These are phyloP conservation scores for Trifolium dubium DNA, from an alignment of 306 rosid genomes.

Conservation along the genomic window DNA sequence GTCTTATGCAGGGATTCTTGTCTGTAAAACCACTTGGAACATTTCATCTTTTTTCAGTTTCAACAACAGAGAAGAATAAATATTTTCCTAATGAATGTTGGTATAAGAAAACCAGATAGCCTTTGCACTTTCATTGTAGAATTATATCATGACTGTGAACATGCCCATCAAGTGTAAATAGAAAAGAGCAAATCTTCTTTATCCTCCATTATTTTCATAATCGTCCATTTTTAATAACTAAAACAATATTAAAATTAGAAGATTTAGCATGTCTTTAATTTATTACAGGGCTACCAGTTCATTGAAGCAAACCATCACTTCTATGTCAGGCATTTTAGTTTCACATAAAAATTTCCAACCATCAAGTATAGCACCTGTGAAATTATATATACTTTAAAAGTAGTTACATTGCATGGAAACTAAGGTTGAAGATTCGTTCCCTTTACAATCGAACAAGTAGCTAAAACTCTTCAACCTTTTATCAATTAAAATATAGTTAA, in stretches of 20 bases:
- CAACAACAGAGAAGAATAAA: conserved; percentile 30
- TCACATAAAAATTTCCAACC: conserved; percentile 4
- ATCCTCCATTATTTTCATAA: conserved; percentile 29
- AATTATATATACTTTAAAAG: conserved; percentile 1
- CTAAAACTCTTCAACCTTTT: conserved; percentile 14
- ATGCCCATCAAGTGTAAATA: conserved; percentile 6
- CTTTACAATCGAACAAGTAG: conserved; percentile 18
- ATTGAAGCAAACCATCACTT: conserved; percentile 29
- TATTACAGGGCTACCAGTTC: conserved; percentile 21
- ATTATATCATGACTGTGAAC: conserved; percentile 9
- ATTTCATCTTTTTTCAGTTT: conserved; percentile 21
- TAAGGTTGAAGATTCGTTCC: background rate
- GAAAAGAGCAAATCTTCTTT: conserved; percentile 11
- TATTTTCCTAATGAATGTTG: background rate
- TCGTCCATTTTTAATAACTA: conserved; percentile 23
- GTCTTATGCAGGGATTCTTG: conserved; percentile 17
- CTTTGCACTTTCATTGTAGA: conserved; percentile 18
- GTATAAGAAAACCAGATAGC: conserved; percentile 17
- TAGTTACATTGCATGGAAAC: background rate
- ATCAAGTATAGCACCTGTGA: conserved; percentile 14
- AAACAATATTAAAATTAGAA: background rate
- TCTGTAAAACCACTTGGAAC: background rate
- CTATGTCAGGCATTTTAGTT: conserved; percentile 26
- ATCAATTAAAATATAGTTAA: conserved; percentile 14
- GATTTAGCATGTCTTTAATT: conserved; percentile 23